phyloP scores from a whole-genome alignment of 345 rosid species.

The Psidium guajava region DNA sequence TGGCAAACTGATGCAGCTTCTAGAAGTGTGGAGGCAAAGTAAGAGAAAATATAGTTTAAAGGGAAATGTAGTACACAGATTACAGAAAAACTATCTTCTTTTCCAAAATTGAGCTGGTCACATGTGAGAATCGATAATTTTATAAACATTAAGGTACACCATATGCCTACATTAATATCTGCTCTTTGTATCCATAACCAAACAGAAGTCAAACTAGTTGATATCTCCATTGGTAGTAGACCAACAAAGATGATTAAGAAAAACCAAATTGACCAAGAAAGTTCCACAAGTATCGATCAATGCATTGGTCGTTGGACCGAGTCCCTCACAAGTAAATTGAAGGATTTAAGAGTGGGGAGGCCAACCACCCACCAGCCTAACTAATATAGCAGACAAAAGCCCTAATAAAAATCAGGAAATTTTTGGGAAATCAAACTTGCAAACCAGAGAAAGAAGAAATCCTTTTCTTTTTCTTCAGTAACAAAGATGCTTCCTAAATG shows the following conservation, averaged over 20 bases:
- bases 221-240: neutral
- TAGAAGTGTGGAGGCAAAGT: neutral
- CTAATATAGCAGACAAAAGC: neutral
- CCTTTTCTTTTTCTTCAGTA: neutral
- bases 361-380: neutral
- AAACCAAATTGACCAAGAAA: neutral
- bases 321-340: neutral
- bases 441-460: neutral
- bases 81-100: neutral
- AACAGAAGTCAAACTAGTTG: neutral
- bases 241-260: neutral
- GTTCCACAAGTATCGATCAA: neutral
- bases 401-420: neutral
- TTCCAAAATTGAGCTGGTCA: neutral
- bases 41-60: neutral
- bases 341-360: neutral
- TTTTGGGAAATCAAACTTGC: neutral
- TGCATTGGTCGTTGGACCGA: neutral
- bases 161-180: neutral
- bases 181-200: neutral
- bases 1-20: neutral
- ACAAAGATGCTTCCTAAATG: neutral
- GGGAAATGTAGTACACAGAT: neutral
- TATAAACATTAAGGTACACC: neutral
- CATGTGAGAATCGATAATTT: neutral